Evolutionary conservation across 202 grass and related monocot species (phyloP).

Genomic region (Cymbopogon flexuosus): DNA sequence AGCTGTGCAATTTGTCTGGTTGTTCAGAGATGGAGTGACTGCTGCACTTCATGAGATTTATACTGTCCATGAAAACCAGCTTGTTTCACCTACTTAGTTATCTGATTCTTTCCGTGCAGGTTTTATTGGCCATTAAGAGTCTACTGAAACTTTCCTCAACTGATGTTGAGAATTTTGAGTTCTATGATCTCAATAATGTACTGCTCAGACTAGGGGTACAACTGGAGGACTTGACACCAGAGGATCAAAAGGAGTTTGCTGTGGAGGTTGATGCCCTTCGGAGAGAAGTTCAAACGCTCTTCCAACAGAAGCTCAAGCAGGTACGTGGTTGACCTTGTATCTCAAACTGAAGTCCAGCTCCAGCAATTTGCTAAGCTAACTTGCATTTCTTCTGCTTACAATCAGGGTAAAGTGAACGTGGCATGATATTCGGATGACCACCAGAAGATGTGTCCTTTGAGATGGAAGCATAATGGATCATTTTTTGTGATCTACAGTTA

Average conservation of each 20-base stretch:
- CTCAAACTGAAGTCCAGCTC: background rate
- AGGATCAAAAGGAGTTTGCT: slow-evolving; percentile 64
- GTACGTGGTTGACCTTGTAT: background rate
- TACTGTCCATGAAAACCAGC: background rate
- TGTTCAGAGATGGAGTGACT: background rate
- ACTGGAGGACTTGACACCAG: slow-evolving; percentile 52
- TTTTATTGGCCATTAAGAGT: slow-evolving; percentile 65
- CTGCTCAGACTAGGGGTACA: slow-evolving; percentile 55
- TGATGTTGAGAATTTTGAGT: slow-evolving; percentile 46
- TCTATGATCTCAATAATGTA: slow-evolving; percentile 37
- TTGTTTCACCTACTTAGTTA: background rate
- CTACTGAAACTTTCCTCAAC: slow-evolving; percentile 57
- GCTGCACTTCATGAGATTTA: background rate
- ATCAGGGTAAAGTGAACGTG: background rate
- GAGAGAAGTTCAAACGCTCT: slow-evolving; percentile 61
- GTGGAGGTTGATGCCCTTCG: slow-evolving; percentile 63
- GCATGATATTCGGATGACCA: background rate
- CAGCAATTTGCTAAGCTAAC: background rate
- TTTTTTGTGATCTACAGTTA: background rate
- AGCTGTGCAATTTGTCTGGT: background rate
- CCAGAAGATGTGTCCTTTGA: background rate
- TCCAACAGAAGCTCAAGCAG: slow-evolving; percentile 56
- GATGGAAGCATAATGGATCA: background rate
- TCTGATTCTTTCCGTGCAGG: slow-evolving; percentile 35
- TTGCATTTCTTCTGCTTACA: background rate